Evolutionary conservation across 208 protist species (phyloP).

Genomic region (Acanthamoeba culbertsoni): DNA sequence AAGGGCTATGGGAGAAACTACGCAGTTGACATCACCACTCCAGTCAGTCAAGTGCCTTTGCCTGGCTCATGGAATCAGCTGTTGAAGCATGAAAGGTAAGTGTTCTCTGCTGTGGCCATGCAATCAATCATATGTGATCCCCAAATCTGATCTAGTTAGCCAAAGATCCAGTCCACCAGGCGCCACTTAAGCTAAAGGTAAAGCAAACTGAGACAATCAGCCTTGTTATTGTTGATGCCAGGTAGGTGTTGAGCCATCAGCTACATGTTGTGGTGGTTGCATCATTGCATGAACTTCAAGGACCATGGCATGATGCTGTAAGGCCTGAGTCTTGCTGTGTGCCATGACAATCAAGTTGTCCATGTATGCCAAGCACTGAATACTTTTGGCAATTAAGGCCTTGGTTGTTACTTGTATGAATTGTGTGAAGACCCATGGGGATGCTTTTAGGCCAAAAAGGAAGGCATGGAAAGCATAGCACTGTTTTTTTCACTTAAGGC

Average conservation of each 20-base stretch:
- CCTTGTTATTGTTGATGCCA: not conserved
- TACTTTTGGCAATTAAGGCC: not conserved
- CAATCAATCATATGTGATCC: not conserved
- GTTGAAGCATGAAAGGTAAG: not conserved
- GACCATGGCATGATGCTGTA: not conserved
- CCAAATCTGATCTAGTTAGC: not conserved
- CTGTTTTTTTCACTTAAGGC: not conserved
- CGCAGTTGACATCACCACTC: no score
- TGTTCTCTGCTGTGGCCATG: not conserved
- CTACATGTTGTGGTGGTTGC: not conserved
- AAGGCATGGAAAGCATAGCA: not conserved
- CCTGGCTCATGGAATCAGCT: not conserved
- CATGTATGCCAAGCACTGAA: not conserved
- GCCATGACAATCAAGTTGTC: not conserved
- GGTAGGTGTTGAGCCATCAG: not conserved
- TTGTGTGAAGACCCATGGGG: not conserved
- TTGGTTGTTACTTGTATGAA: not conserved
- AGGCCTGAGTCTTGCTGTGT: no score
- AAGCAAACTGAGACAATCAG: not conserved
- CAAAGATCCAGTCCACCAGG: not conserved
- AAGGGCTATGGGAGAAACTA: no score
- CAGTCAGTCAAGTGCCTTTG: no score
- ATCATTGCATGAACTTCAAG: not conserved
- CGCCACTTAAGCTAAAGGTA: not conserved
- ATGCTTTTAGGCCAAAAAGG: not conserved